A percentile compares a stretch with the other conserved stretches of the same genome.
phyloP scores from a whole-genome alignment of 345 rosid species.

The Melaleuca alternifolia region DNA sequence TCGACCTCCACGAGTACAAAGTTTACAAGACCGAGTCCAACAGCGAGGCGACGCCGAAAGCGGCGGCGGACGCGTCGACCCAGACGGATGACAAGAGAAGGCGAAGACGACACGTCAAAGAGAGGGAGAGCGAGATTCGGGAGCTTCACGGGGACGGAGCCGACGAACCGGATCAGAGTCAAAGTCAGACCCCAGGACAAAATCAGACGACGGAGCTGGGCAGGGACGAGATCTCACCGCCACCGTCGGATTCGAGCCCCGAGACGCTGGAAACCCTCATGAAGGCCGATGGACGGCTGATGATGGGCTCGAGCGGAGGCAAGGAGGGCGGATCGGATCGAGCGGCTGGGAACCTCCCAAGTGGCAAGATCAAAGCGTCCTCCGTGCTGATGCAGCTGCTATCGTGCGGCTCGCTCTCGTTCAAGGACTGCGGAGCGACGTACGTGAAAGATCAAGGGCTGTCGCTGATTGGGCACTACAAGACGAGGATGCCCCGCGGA shows the following conservation, averaged over 20 bases:
- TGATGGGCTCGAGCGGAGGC: constrained; percentile 13
- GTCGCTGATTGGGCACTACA: constrained; percentile 39
- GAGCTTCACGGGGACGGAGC: constrained; percentile 2
- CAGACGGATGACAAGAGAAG: constrained; percentile 71
- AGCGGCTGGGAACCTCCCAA: constrained; percentile 31
- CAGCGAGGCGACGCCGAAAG: constrained; percentile 36
- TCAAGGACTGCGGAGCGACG: constrained; percentile 58
- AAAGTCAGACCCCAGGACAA: background rate
- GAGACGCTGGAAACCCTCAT: constrained; percentile 78
- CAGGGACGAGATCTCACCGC: constrained; percentile 87
- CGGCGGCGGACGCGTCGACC: constrained; percentile 84
- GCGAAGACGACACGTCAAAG: constrained; percentile 33
- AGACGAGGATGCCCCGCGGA: constrained; percentile 41
- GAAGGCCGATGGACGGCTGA: constrained; percentile 68
- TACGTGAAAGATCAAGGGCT: constrained; percentile 54
- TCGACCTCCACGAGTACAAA: constrained; percentile 69
- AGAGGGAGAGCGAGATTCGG: constrained; percentile 6
- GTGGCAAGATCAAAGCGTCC: constrained; percentile 67
- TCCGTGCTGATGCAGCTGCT: constrained; percentile 88
- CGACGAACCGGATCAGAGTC: constrained; percentile 3
- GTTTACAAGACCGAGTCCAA: constrained; percentile 55
- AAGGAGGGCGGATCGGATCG: constrained; percentile 26
- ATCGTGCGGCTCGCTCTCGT: constrained; percentile 83
- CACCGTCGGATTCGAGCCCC: constrained; percentile 94
- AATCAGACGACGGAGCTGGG: constrained; percentile 40